Evolutionary conservation across 2,329 filamentous ascomycete species (phyloP).

Genomic region (Colletotrichum godetiae): DNA sequence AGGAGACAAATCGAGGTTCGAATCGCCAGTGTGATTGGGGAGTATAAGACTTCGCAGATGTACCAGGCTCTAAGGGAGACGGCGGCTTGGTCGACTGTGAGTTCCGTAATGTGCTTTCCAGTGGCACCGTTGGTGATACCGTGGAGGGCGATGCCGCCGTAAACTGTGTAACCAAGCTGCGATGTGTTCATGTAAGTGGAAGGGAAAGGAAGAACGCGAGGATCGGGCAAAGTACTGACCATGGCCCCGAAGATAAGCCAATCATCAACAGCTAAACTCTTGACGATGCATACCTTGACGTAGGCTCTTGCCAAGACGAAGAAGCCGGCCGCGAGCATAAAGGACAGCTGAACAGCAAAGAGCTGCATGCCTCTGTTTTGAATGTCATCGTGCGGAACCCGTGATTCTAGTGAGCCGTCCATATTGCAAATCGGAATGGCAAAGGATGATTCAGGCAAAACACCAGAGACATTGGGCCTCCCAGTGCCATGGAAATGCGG

Average conservation of each 20-base stretch:
- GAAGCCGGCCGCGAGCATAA: slow-evolving; percentile 49
- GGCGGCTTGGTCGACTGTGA: slow-evolving; percentile 39
- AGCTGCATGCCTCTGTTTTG: slow-evolving; percentile 33
- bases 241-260: slow-evolving; percentile 58
- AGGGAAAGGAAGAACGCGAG: background rate
- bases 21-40: slow-evolving; percentile 50
- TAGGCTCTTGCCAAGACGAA: slow-evolving; percentile 55
- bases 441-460: background rate
- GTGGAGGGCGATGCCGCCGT: slow-evolving; percentile 45
- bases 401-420: slow-evolving; percentile 10
- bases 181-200: background rate
- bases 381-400: background rate
- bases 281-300: slow-evolving; percentile 56
- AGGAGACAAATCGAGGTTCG: slow-evolving; percentile 55
- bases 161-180: slow-evolving; percentile 49
- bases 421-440: background rate
- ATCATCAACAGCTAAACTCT: slow-evolving; percentile 58
- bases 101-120: slow-evolving; percentile 39
- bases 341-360: slow-evolving; percentile 40
- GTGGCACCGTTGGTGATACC: slow-evolving; percentile 44
- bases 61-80: slow-evolving; percentile 50
- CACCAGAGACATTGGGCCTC: background rate
- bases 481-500: background rate
- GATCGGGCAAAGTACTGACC: slow-evolving; percentile 44
- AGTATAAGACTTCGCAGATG: slow-evolving; percentile 53